Base-by-base conservation (phyloP, 768 basidiomycete genomes). In the Pleurotus cornucopiae region DNA sequence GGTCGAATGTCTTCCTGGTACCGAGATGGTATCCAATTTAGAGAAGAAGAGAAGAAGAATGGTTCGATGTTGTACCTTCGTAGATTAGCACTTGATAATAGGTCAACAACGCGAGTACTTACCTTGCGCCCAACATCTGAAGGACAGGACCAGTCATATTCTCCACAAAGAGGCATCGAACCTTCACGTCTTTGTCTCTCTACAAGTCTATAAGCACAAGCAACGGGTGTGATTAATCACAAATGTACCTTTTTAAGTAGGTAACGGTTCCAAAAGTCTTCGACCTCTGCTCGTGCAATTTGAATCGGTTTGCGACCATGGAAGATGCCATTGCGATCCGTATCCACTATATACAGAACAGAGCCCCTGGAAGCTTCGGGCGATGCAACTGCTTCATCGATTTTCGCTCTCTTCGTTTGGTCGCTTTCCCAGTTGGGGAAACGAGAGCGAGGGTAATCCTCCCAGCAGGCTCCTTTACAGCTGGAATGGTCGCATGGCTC, bases 41-140 rank as follows among this genome's bases (percentile, higher is more conserved):
- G 55, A 0, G 75, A 76, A 0, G 73, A 76, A 6, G 75, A 71
- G 54, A 74, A 77, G 62, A 74, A 77, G 60, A 77, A 76, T 0
- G 76, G 74, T 55, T 77, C 74, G 21, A 76, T 69, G 52, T 71
- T 62, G 49, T 71, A 76, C 43, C 76, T 78, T 39, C 6, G 37
- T 45, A 37, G 16, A 13, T 12, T 9, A 13, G 21, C 56, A 25
- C 56, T 41, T 20, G 20, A 20, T 20, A 20, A 20, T 20, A 11
- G 23, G 2, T 46, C 16, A 14, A 43, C 34, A 12, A 6, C 20
- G 9, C 20, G 9, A 13, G 6, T 14, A 64, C 66, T 2, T 39
- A 75, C 75, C 57, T 69, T n/a, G 72, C 65, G 4, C 76, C 76
- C 4, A 77, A 55, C 63, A 76, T 69, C 52, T 61, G 56, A 41